These are phyloP conservation scores for Wolfiporia cocos DNA, from an alignment of 1,284 basidiomycete genomes.

Conservation along the genomic window DNA sequence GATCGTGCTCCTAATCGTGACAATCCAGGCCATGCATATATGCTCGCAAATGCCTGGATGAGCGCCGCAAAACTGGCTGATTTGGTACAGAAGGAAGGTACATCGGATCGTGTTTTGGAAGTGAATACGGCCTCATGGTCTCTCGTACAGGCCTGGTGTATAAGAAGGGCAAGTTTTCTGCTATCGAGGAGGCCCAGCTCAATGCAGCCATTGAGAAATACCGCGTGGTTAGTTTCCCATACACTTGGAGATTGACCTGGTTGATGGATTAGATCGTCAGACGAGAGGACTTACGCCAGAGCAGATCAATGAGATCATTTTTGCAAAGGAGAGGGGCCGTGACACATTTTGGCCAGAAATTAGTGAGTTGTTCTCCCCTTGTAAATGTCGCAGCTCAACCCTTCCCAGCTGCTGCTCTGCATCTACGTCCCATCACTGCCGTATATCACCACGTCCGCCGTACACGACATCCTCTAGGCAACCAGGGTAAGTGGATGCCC, in stretches of 20 bases:
- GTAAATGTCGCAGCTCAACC: background rate
- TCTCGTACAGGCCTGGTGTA: conserved; percentile 59
- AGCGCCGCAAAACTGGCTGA: conserved; percentile 59
- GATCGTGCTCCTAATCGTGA: conserved; percentile 21
- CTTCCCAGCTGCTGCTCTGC: conserved; percentile 53
- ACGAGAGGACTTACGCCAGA: conserved; percentile 41
- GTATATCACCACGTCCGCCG: conserved; percentile 78
- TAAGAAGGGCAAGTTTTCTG: conserved; percentile 81
- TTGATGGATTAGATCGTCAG: conserved; percentile 32
- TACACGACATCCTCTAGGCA: conserved; percentile 56
- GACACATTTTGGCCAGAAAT: conserved; percentile 74
- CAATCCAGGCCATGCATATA: conserved; percentile 40
- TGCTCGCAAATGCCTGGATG: conserved; percentile 71
- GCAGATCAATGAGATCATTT: conserved; percentile 58
- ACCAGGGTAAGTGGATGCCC: conserved; percentile 64
- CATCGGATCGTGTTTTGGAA: conserved; percentile 9
- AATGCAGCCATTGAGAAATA: conserved; percentile 59
- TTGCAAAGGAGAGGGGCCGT: conserved; percentile 55
- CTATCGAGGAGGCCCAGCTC: conserved; percentile 64
- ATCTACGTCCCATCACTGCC: conserved; percentile 70
- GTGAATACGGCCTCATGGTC: conserved; percentile 23
- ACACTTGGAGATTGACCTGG: background rate
- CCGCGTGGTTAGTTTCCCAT: conserved; percentile 39
- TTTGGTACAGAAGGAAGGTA: conserved; percentile 62
- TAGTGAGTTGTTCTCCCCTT: conserved; percentile 35